A percentile compares a stretch with the other conserved stretches of the same genome.
Conservation (phyloP, 1,139 yeast genomes). For the Yamadazyma friedrichii region DNA sequence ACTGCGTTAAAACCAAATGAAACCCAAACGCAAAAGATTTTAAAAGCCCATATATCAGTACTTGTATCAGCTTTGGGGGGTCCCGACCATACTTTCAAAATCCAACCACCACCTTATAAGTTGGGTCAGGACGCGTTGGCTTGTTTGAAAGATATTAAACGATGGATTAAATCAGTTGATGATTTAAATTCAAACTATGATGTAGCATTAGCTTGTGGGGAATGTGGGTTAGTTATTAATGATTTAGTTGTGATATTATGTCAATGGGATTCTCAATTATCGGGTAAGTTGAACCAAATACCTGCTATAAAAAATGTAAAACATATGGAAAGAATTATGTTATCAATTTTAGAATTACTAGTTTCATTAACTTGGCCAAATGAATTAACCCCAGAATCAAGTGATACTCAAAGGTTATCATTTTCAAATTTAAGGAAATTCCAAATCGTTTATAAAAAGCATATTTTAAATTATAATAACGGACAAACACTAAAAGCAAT, state of each 20-base stretch:
- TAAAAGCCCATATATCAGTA: conserved; percentile 68
- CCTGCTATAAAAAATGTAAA: conserved; percentile 27
- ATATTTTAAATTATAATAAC: conserved; percentile 53
- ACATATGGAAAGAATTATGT: conserved; percentile 59
- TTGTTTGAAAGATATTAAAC: conserved; percentile 81
- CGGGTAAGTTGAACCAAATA: conserved; percentile 12
- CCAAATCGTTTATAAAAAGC: conserved; percentile 71
- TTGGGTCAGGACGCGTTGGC: conserved; percentile 91
- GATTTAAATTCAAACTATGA: conserved; percentile 66
- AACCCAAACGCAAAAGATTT: conserved; percentile 41
- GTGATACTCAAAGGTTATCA: conserved; percentile 55
- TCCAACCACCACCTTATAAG: conserved; percentile 54
- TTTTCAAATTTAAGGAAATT: conserved; percentile 62
- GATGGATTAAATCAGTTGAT: conserved; percentile 86
- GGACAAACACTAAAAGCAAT: conserved; percentile 71
- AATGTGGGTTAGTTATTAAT: conserved; percentile 66
- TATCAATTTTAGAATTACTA: conserved; percentile 72
- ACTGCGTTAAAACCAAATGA: conserved; percentile 34
- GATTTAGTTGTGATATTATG: conserved; percentile 76
- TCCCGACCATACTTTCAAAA: conserved; percentile 53
- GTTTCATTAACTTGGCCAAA: conserved; percentile 90
- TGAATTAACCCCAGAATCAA: conserved; percentile 42
- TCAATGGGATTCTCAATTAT: conserved; percentile 60
- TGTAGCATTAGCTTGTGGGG: conserved; percentile 87
- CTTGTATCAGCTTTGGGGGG: conserved; percentile 85